Conservation (phyloP, 148 eudicot species). For the Chenopodium suecicum region DNA sequence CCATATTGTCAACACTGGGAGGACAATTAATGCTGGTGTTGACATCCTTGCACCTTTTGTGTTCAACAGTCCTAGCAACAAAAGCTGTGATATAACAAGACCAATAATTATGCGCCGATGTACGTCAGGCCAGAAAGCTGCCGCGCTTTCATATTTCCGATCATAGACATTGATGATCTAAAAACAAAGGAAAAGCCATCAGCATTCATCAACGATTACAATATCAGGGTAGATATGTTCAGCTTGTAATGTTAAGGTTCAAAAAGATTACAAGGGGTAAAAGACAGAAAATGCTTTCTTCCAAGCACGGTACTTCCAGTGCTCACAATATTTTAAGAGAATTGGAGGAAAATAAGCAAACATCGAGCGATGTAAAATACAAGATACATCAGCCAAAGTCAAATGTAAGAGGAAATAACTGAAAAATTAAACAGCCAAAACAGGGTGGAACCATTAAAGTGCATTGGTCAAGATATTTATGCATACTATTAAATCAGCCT, state of each 20-base stretch:
- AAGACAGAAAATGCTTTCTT: neutral
- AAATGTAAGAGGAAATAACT: too few relatives aligned
- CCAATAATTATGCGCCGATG: conserved; percentile 71
- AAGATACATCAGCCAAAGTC: too few relatives aligned
- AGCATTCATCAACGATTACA: neutral
- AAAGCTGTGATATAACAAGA: conserved; percentile 69
- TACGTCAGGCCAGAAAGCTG: conserved; percentile 94
- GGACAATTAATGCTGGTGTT: conserved; percentile 61
- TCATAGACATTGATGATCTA: conserved; percentile 91
- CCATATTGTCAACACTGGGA: conserved; percentile 87
- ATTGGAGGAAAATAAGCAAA: neutral
- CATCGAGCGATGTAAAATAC: too few relatives aligned
- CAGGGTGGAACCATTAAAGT: too few relatives aligned
- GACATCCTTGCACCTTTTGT: conserved; percentile 48
- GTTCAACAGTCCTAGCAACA: conserved; percentile 72
- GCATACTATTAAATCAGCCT: too few relatives aligned
- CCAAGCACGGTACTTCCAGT: neutral
- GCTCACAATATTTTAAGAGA: neutral
- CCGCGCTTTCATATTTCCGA: conserved; percentile 90
- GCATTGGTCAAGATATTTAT: too few relatives aligned
- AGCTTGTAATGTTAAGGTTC: neutral
- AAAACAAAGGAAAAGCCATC: conserved; percentile 17
- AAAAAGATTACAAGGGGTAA: neutral
- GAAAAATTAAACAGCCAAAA: too few relatives aligned
- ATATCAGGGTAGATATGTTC: neutral